phyloP scores from a whole-genome alignment of 1,284 basidiomycete species.

The Earliella scabrosa region DNA sequence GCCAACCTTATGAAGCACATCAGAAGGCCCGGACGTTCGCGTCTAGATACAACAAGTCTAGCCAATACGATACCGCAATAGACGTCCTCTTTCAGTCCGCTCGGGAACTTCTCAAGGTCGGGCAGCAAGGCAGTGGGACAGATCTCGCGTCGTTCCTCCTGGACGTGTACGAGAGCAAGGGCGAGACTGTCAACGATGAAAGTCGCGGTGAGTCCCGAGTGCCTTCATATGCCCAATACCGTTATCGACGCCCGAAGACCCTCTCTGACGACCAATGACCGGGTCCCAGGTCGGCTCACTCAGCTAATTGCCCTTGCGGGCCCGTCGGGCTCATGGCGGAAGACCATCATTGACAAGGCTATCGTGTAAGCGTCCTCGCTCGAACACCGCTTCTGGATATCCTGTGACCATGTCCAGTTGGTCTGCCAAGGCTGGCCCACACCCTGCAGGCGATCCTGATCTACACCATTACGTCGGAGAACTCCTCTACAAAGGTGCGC shows the following conservation, averaged over 20 bases:
- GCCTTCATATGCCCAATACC: slow-evolving; percentile 13
- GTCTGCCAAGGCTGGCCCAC: slow-evolving; percentile 77
- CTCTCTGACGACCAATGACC: not conserved
- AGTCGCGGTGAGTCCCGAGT: slow-evolving; percentile 67
- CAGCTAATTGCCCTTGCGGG: slow-evolving; percentile 83
- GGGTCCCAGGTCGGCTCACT: slow-evolving; percentile 67
- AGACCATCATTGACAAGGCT: slow-evolving; percentile 79
- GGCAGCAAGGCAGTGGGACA: slow-evolving; percentile 86
- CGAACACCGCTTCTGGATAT: not conserved
- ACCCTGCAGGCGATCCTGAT: slow-evolving; percentile 83
- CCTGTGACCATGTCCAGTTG: slow-evolving; percentile 54
- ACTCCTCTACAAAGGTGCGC: slow-evolving; percentile 82
- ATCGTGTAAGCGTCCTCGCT: slow-evolving; percentile 59
- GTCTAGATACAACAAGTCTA: slow-evolving; percentile 80
- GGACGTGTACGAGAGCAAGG: slow-evolving; percentile 79
- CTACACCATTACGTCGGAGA: slow-evolving; percentile 90
- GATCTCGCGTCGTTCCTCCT: slow-evolving; percentile 82
- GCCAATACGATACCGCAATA: slow-evolving; percentile 81
- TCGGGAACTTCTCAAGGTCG: slow-evolving; percentile 82
- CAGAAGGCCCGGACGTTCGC: slow-evolving; percentile 95
- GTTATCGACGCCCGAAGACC: not conserved
- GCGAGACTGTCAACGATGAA: slow-evolving; percentile 69
- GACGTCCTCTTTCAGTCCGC: slow-evolving; percentile 89
- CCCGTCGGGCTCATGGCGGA: slow-evolving; percentile 77
- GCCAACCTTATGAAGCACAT: slow-evolving; percentile 87